Percentiles rank a stretch among this genome's conserved stretches.
phyloP scores from a whole-genome alignment of 805 yeast genomes.

The Hemisphaericaspora nanyangensis region DNA sequence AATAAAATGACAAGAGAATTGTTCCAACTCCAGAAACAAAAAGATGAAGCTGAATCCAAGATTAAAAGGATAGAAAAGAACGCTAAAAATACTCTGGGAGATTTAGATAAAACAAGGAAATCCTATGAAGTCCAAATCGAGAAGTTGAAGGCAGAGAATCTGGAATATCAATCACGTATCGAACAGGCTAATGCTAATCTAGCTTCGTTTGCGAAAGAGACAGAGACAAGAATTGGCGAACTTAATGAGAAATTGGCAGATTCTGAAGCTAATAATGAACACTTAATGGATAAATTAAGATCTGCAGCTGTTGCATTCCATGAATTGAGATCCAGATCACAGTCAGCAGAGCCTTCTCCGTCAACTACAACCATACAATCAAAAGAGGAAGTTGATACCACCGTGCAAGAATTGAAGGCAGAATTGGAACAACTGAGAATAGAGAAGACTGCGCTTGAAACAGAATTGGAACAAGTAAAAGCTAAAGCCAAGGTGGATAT shows the following conservation, averaged over 20 bases:
- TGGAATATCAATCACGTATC: constrained; percentile 20
- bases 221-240: constrained; percentile 15
- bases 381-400: neutral
- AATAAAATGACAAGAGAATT: constrained; percentile 88
- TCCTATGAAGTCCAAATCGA: constrained; percentile 18
- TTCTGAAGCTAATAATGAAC: constrained; percentile 28
- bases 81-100: constrained; percentile 21
- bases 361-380: neutral
- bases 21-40: constrained; percentile 58
- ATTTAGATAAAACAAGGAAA: constrained; percentile 29
- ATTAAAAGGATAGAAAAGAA: constrained; percentile 44
- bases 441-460: constrained; percentile 1
- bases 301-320: constrained; percentile 35
- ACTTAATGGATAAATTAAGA: constrained; percentile 39
- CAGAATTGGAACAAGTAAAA: constrained; percentile 2
- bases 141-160: constrained; percentile 19
- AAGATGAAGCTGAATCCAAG: constrained; percentile 45
- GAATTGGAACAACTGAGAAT: constrained; percentile 4
- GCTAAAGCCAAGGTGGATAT: constrained; percentile 2
- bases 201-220: constrained; percentile 16
- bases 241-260: constrained; percentile 22
- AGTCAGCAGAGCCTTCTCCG: neutral
- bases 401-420: constrained; percentile 3
- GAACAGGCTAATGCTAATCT: constrained; percentile 13
- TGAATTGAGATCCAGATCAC: constrained; percentile 15